Percentiles rank a stretch among this genome's conserved stretches.
These are phyloP conservation scores for Aspergillus egyptiacus DNA, from an alignment of 495 filamentous ascomycete species.

Conservation along the genomic window DNA sequence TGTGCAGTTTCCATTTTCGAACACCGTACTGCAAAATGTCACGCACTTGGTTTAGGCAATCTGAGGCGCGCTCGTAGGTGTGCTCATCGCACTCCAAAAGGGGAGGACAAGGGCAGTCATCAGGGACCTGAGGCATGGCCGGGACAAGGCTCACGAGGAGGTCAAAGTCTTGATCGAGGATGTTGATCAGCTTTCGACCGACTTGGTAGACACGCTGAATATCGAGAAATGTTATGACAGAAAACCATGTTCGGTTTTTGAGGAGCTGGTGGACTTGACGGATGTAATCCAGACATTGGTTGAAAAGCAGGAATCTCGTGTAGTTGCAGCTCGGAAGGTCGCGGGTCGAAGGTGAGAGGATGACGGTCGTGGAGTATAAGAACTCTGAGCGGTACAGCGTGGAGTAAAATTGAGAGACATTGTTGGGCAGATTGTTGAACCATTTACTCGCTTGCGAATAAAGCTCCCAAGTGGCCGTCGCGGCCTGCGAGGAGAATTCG, in stretches of 20 bases:
- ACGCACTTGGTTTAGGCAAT: conserved; percentile 29
- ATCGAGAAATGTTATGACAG: conserved; percentile 35
- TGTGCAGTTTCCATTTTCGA: conserved; percentile 31
- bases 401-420: conserved; percentile 51
- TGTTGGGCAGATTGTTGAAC: conserved; percentile 54
- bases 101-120: conserved; percentile 33
- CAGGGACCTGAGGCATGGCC: conserved; percentile 27
- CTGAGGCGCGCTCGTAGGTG: conserved; percentile 30
- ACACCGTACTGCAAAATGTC: conserved; percentile 30
- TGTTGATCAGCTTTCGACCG: conserved; percentile 27
- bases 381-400: conserved; percentile 74
- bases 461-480: conserved; percentile 56
- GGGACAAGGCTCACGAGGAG: conserved; percentile 32
- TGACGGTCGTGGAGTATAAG: conserved; percentile 77
- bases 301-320: conserved; percentile 70
- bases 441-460: conserved; percentile 61
- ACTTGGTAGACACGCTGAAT: conserved; percentile 38
- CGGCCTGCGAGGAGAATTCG: conserved; percentile 53
- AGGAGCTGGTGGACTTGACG: conserved; percentile 37
- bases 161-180: conserved; percentile 31
- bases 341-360: conserved; percentile 66
- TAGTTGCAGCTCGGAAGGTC: conserved; percentile 60
- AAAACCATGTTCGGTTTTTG: conserved; percentile 26
- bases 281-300: conserved; percentile 67
- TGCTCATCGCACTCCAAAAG: conserved; percentile 33